Evolutionary conservation across 345 rosid species (phyloP), one percentile per base, ranked within the genome.

Genomic region (Corymbia maculata): DNA sequence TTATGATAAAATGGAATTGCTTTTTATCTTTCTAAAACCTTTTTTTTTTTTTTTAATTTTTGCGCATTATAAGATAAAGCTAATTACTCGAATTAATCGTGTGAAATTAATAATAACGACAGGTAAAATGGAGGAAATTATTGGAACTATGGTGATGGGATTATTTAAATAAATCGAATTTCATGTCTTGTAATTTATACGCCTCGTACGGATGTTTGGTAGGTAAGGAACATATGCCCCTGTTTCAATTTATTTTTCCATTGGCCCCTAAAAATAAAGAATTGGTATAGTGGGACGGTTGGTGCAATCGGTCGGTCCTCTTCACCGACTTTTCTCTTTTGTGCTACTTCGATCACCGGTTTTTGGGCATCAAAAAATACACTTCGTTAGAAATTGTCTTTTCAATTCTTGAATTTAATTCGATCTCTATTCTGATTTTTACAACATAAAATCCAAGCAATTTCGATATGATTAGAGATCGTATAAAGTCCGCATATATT

Each of bases 321-420:
- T 70, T 70, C 82, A 70, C 36, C 10, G 4, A 70, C 82, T 42
- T 36, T 36, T 32, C 9, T 7, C 21, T 70, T 16, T 42, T 14
- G 82, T 75, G 10, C 49, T 36, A 21, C 82, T 42, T 64, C 19
- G 82, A 75, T 19, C 82, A 19, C 19, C 14, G 10, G 8, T 75
- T 11, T 21, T 6, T 0, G 19, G 24, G 26, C 32, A 26, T 1
- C 28, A 11, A 10, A 75, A 75, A 9, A 3, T 42, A 10, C 28
- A 10, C 36, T 75, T 75, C 22, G 11, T 10, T 19, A 16, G 45
- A 16, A 70, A 17, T 32, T 1, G 13, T 0, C 13, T 1, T 1
- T 70, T 17, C 7, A 0, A 32, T 32, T 32, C 4, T 32, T 5
- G 13, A 7, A n/a, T 17, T 0, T 36, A 75, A 75, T 75, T 9